Conservation (phyloP, 1,284 basidiomycete species). For the Kwoniella shivajii region DNA sequence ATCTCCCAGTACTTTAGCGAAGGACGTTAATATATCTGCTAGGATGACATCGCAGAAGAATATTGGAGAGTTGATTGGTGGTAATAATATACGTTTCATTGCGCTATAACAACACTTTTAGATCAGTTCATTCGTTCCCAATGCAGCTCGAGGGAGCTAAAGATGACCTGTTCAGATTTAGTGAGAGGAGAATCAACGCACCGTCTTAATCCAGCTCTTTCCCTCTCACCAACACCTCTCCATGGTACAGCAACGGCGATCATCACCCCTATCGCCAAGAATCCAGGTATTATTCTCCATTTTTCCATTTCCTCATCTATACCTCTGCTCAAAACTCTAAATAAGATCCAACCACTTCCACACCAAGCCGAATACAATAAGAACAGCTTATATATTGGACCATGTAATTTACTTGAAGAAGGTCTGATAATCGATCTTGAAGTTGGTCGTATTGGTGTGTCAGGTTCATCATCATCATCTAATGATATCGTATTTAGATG, state of each 20-base stretch:
- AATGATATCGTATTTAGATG: neutral
- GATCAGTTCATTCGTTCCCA: neutral
- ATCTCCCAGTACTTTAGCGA: conserved; percentile 94
- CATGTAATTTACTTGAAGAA: conserved; percentile 56
- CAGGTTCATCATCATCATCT: conserved; percentile 15
- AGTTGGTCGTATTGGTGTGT: conserved; percentile 47
- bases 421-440: conserved; percentile 19
- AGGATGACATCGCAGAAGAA: conserved; percentile 91
- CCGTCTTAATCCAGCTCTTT: conserved; percentile 74
- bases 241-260: conserved; percentile 67
- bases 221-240: conserved; percentile 65
- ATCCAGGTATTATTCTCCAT: conserved; percentile 72
- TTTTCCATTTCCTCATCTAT: conserved; percentile 65
- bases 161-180: neutral
- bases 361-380: conserved; percentile 64
- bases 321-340: conserved; percentile 63
- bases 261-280: conserved; percentile 65
- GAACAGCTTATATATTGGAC: conserved; percentile 70
- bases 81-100: conserved; percentile 71
- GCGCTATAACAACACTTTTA: conserved; percentile 57
- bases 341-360: conserved; percentile 67
- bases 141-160: neutral
- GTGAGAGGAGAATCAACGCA: conserved; percentile 55
- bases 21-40: conserved; percentile 94
- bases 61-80: conserved; percentile 64